Conservation (phyloP, 2,329 filamentous ascomycete genomes). For the Claviceps purpurea region DNA sequence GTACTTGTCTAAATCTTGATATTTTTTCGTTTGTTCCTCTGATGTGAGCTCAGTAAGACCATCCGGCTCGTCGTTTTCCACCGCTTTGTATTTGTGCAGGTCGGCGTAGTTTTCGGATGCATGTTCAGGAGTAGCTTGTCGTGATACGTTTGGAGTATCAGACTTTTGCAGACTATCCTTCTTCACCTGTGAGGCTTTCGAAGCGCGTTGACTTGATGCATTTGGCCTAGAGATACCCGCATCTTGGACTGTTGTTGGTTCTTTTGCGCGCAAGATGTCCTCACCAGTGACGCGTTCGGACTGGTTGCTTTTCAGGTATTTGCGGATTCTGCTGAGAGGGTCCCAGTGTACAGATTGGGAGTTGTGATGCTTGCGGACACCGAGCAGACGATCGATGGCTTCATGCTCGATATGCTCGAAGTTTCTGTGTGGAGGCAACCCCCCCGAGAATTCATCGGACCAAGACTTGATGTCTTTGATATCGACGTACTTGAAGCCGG, state of each 20-base stretch:
- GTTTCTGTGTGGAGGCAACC: conserved; percentile 25
- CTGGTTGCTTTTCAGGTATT: conserved; percentile 14
- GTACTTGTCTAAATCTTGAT: conserved; percentile 25
- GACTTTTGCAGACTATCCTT: conserved; percentile 18
- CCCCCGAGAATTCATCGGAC: conserved; percentile 24
- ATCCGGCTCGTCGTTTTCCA: conserved; percentile 18
- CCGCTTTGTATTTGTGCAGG: conserved; percentile 24
- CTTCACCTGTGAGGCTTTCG: conserved; percentile 15
- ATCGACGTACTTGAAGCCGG: conserved; percentile 21
- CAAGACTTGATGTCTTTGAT: conserved; percentile 21
- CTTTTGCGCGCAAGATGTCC: conserved; percentile 12
- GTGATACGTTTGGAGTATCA: conserved; percentile 16
- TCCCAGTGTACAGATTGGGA: conserved; percentile 9
- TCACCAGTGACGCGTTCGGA: conserved; percentile 11
- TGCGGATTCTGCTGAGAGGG: conserved; percentile 20
- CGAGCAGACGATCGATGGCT: conserved; percentile 30
- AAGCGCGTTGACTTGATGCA: conserved; percentile 28
- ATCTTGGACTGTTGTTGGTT: conserved; percentile 8
- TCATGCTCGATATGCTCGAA: conserved; percentile 32
- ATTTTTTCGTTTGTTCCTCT: conserved; percentile 17
- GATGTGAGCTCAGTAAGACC: conserved; percentile 16
- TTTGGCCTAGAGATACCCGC: conserved; percentile 25
- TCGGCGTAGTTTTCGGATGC: conserved; percentile 27
- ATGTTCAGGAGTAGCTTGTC: conserved; percentile 17
- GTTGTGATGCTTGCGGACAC: conserved; percentile 12